Conservation (phyloP, 139 green algal species). For the Picochlorum sp. region DNA sequence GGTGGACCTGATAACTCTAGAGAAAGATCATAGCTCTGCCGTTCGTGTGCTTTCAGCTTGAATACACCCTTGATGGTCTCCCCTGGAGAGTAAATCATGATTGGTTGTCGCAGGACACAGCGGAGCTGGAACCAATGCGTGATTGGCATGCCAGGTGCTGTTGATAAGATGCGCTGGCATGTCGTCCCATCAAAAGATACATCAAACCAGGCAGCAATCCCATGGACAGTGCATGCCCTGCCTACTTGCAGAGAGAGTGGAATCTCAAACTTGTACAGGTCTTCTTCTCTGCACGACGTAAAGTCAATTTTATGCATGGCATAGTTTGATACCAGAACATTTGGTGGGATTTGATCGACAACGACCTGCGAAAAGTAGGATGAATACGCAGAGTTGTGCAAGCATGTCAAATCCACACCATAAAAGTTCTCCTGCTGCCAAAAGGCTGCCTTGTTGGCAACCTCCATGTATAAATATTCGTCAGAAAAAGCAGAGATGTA, state of each 20-base stretch:
- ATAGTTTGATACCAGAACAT: conserved; percentile 51
- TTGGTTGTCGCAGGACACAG: conserved; percentile 61
- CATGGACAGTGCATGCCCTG: conserved; percentile 58
- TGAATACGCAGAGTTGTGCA: conserved; percentile 51
- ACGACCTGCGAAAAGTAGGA: conserved; percentile 74
- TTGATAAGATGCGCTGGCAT: conserved; percentile 71
- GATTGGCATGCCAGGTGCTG: conserved; percentile 77
- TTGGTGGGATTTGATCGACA: conserved; percentile 83
- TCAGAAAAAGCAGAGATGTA: conserved; percentile 78
- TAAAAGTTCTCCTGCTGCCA: conserved; percentile 77
- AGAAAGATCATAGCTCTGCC: conserved; percentile 71
- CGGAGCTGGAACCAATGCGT: conserved; percentile 94
- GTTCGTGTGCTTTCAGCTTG: conserved; percentile 54
- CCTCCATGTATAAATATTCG: conserved; percentile 64
- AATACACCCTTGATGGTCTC: conserved; percentile 47
- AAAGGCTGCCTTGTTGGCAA: conserved; percentile 66
- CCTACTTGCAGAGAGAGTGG: conserved; percentile 47
- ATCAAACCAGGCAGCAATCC: conserved; percentile 92
- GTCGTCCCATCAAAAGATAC: conserved; percentile 75
- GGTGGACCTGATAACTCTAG: conserved; percentile 50
- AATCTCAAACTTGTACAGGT: conserved; percentile 75
- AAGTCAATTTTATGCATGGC: conserved; percentile 71
- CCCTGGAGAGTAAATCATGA: conserved; percentile 32
- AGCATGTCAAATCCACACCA: conserved; percentile 69
- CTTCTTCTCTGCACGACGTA: conserved; percentile 41